Percentiles rank a stretch among this genome's conserved stretches.
phyloP scores from a whole-genome alignment of 768 basidiomycete species.

The Mycena pura region DNA sequence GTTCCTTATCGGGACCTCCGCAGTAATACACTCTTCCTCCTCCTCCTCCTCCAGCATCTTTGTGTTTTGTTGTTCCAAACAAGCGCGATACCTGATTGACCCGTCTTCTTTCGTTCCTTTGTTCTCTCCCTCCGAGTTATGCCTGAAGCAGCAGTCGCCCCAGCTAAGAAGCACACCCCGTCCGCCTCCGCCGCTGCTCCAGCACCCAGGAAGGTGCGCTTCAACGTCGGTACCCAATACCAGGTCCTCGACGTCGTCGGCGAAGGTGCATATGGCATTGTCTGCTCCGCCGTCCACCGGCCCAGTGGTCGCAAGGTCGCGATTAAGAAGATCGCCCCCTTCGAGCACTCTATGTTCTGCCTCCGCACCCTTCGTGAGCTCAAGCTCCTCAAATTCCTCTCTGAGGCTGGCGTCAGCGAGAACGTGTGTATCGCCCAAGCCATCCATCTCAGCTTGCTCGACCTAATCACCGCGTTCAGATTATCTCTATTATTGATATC shows the following conservation, averaged over 20 bases:
- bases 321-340: slow-evolving; percentile 95
- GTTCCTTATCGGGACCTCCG: too few species aligned
- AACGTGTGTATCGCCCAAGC: too few species aligned
- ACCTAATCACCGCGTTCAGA: slow-evolving; percentile 67
- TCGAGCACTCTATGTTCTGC: slow-evolving; percentile 96
- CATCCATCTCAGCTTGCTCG: too few species aligned
- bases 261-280: slow-evolving; percentile 94
- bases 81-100: slow-evolving; percentile 12
- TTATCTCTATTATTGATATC: slow-evolving; percentile 90
- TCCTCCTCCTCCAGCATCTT: too few species aligned
- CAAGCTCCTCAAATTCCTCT: slow-evolving; percentile 83
- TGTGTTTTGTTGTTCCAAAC: slow-evolving; percentile 23
- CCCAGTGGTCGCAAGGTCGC: slow-evolving; percentile 92
- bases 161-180: slow-evolving; percentile 42
- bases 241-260: slow-evolving; percentile 88
- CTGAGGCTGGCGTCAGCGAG: slow-evolving; percentile 88
- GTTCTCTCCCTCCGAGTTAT: slow-evolving; percentile 15
- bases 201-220: slow-evolving; percentile 84
- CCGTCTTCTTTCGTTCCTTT: slow-evolving; percentile 5
- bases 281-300: slow-evolving; percentile 89
- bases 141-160: slow-evolving; percentile 26
- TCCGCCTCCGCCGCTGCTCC: slow-evolving; percentile 50
- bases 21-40: too few species aligned
- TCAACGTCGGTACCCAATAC: slow-evolving; percentile 88
- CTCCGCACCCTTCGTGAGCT: slow-evolving; percentile 88